Conservation (phyloP, 1,284 basidiomycete genomes). For the Tremellales sp. region DNA sequence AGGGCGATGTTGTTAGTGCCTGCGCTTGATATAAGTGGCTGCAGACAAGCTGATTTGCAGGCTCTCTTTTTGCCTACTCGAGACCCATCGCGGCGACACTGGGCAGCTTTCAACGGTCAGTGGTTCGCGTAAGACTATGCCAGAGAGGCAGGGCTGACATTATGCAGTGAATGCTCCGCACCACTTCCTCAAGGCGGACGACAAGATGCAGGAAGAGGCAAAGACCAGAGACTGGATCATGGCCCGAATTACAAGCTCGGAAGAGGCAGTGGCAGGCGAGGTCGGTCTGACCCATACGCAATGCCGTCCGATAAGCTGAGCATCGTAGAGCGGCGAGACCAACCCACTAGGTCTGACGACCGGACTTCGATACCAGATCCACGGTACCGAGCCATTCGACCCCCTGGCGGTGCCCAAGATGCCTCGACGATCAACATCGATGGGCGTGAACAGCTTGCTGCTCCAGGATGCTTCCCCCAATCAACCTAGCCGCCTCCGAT, state of each 20-base stretch:
- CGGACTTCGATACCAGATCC: conserved; percentile 86
- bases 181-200: conserved; percentile 87
- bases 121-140: neutral
- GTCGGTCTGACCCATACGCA: conserved; percentile 51
- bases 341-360: conserved; percentile 64
- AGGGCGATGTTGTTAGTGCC: conserved; percentile 69
- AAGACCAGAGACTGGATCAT: conserved; percentile 90
- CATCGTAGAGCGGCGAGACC: conserved; percentile 54
- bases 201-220: conserved; percentile 75
- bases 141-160: neutral
- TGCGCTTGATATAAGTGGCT: neutral
- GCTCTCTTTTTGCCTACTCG: conserved; percentile 90
- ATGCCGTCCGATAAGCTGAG: conserved; percentile 11
- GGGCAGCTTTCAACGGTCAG: conserved; percentile 87
- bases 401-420: conserved; percentile 34
- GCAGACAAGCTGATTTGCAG: conserved; percentile 8
- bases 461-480: neutral
- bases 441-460: neutral
- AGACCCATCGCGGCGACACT: conserved; percentile 84
- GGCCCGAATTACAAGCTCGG: conserved; percentile 81
- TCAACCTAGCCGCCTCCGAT: no score
- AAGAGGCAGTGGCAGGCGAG: conserved; percentile 74
- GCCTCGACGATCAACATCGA: conserved; percentile 19
- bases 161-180: conserved; percentile 91
- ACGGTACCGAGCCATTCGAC: conserved; percentile 90